Evolutionary conservation across 2,329 filamentous ascomycete species (phyloP).

Genomic region (Cladosporium velox): DNA sequence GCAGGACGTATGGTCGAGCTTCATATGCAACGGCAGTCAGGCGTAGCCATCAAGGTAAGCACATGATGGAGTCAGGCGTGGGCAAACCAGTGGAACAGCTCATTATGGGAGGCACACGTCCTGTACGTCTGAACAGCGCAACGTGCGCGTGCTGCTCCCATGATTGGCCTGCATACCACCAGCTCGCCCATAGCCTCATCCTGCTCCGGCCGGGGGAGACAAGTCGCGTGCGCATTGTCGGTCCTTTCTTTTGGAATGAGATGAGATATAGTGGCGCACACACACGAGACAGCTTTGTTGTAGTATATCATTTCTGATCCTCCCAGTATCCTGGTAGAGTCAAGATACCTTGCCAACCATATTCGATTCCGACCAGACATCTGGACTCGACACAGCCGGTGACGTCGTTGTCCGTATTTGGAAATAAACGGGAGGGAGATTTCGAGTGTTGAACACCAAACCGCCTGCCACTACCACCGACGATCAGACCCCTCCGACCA

Average conservation of each 20-base stretch:
- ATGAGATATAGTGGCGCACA: background rate
- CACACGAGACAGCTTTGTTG: background rate
- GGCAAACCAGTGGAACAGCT: background rate
- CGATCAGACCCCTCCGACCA: constrained; percentile 3
- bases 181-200: background rate
- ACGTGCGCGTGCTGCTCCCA: background rate
- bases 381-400: background rate
- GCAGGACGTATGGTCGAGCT: background rate
- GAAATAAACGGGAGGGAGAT: constrained; percentile 4
- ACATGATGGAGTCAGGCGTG: background rate
- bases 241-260: background rate
- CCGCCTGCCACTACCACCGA: background rate
- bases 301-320: background rate
- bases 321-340: background rate
- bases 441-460: constrained; percentile 1
- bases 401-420: background rate
- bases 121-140: background rate
- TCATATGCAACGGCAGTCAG: background rate
- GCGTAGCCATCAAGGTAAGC: background rate
- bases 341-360: background rate
- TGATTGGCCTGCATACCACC: background rate
- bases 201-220: background rate
- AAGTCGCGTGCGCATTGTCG: constrained; percentile 6
- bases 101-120: background rate
- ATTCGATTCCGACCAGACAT: background rate